Percentiles rank a stretch among this genome's conserved stretches.
These are phyloP conservation scores for Apiotrichum sp. DNA, from an alignment of 1,284 basidiomycete species.

Conservation along the genomic window DNA sequence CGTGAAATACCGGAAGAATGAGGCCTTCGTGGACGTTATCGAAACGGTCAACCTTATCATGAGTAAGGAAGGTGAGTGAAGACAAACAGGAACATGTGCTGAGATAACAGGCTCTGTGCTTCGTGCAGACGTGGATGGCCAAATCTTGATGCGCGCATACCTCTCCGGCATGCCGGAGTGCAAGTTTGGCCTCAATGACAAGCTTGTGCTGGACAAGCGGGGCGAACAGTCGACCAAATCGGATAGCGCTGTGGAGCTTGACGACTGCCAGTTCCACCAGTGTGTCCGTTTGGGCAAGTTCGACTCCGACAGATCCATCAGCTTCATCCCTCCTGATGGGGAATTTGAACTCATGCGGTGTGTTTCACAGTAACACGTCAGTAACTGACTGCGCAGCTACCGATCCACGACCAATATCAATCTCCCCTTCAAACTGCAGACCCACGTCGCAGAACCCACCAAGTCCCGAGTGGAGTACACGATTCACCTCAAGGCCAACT, in stretches of 20 bases:
- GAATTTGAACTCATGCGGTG: conserved; percentile 98
- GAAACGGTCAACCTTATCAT: conserved; percentile 94
- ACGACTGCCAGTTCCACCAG: conserved; percentile 98
- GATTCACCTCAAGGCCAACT: conserved; percentile 80
- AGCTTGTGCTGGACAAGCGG: conserved; percentile 87
- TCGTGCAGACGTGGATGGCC: conserved; percentile 96
- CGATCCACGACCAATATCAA: conserved; percentile 94
- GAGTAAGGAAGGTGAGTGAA: conserved; percentile 74
- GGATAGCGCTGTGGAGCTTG: conserved; percentile 82
- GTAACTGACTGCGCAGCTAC: conserved; percentile 56
- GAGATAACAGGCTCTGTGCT: conserved; percentile 65
- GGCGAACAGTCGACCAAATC: conserved; percentile 51
- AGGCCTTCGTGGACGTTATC: conserved; percentile 95
- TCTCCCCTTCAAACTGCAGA: conserved; percentile 80
- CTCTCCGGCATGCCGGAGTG: conserved; percentile 92
- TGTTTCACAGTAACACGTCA: neutral
- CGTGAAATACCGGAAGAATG: conserved; percentile 97
- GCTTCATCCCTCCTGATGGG: conserved; percentile 95
- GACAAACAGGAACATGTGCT: too few relatives aligned
- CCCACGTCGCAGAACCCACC: conserved; percentile 86
- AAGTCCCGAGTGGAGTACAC: conserved; percentile 88
- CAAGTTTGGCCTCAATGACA: conserved; percentile 97
- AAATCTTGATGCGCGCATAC: conserved; percentile 97
- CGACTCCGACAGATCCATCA: conserved; percentile 85
- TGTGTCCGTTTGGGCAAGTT: conserved; percentile 94